Evolutionary conservation across 495 filamentous ascomycete genomes (phyloP), one percentile per base, ranked within the genome.

Genomic region (Penicillium ochrochloron): DNA sequence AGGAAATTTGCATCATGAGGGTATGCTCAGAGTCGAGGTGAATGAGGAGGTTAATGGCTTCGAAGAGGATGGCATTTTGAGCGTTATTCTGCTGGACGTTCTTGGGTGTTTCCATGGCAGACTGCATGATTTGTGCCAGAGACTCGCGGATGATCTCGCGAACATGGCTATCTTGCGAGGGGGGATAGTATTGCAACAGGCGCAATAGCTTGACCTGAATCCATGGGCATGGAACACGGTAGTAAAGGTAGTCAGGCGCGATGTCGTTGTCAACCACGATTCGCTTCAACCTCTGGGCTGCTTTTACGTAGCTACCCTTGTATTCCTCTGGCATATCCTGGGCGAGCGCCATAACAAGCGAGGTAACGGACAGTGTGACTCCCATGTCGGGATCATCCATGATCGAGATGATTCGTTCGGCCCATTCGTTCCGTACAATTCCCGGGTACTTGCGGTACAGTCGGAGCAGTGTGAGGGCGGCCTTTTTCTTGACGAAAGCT

Each of bases 41-140:
- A 60, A 99, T 99, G 62, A 96, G 94, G 57, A 99, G 88, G 72
- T 98, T 97, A 76, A 99, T 98, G 53, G 94, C 96, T 81, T 99
- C 96, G 66, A 99, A 99, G 0, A 99, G 84, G 29, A 99, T 92
- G 0, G 96, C 96, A 69, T 99, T 98, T 70, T 98, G 96, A 1
- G 96, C 96, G 77, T 99, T 99, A 74, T 99, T 99, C 73, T 99
- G 95, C 78, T 99, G 96, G 17, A 98, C 96, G 67, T 99, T 98
- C 79, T 98, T 99, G 14, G 92, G 94, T 70, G 92, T 92, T 66
- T 97, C 93, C 82, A 96, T 86, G 2, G 95, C 95, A 37, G 89
- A 78, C 70, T 97, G 90, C 71, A 99, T 85, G 17, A 97, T 96
- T 69, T 90, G 91, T 73, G 94, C 89, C 25, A 98, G 77, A 7